These are phyloP conservation scores for Diaporthe eres DNA, from an alignment of 2,329 filamentous ascomycete genomes.

Conservation along the genomic window DNA sequence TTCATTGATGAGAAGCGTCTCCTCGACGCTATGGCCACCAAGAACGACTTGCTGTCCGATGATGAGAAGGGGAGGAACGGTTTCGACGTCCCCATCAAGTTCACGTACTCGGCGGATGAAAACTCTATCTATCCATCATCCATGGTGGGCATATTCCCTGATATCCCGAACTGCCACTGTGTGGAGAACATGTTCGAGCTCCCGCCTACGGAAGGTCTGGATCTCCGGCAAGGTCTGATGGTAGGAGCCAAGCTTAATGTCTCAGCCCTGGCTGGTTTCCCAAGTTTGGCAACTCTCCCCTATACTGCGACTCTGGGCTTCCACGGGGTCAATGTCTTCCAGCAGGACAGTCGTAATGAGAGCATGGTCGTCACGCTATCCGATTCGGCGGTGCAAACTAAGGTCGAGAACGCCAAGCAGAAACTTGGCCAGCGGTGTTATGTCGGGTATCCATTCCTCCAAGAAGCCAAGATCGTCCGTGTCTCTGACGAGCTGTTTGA, in stretches of 20 bases:
- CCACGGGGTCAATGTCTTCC: constrained; percentile 94
- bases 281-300: constrained; percentile 87
- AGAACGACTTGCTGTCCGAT: constrained; percentile 81
- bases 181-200: constrained; percentile 97
- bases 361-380: constrained; percentile 93
- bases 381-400: constrained; percentile 79
- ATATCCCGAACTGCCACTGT: constrained; percentile 88
- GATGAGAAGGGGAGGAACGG: constrained; percentile 88
- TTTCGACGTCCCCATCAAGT: constrained; percentile 94
- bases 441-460: constrained; percentile 94
- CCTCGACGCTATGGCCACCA: constrained; percentile 86
- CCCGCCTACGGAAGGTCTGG: constrained; percentile 90
- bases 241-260: constrained; percentile 86
- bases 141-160: constrained; percentile 89
- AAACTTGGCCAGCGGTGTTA: constrained; percentile 90
- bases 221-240: constrained; percentile 86
- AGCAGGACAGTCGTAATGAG: constrained; percentile 95
- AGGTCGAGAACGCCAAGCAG: constrained; percentile 78
- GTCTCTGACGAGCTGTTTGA: constrained; percentile 96
- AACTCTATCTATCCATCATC: constrained; percentile 91
- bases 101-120: constrained; percentile 83
- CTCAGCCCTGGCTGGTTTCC: constrained; percentile 92
- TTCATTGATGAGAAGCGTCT: constrained; percentile 96
- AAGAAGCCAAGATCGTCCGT: constrained; percentile 90
- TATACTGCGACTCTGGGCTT: constrained; percentile 87